Base-by-base conservation (phyloP, 2,329 filamentous ascomycete species). In the Immersiporthe knoxdaviesiana region DNA sequence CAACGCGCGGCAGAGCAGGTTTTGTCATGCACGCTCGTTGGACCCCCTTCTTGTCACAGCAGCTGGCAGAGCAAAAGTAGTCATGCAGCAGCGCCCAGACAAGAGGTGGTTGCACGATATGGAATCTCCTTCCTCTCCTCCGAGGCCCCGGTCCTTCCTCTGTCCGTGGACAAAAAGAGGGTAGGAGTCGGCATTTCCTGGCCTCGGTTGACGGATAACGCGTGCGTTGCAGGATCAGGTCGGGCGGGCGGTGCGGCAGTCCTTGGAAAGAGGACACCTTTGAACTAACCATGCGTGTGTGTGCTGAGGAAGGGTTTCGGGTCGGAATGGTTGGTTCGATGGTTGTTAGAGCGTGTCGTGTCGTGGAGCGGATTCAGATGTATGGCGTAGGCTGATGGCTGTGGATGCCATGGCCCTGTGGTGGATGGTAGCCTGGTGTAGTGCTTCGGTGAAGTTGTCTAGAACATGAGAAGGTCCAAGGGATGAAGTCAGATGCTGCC, bases 281-380 rank as follows among this genome's bases (percentile, higher is more conserved):
- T 71, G 70, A 71, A 71, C 70, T 71, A 52, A 71, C 70, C 70
- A 63, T 70, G 56, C 37, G 44, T 70, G 61, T 63, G 24, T 67
- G 59, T 59, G 59, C 50, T 65, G 67, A 32, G 7, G 16, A 41
- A 7, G 24, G 27, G 11, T 30, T 21, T 64, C 18, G 21, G 35
- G 6, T 41, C n/a, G n/a, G n/a, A n/a, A n/a, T 52, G 24, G 60
- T 54, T 37, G 66, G 11, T 24, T 44, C 14, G n/a, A 37, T 39
- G 56, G 12, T 27, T 24, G 59, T 16, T 18, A 18, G 11, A n/a
- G 24, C 41, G 37, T n/a, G 3, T 39, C 12, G 21, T 35, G 50
- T 4, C 4, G 35, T 8, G n/a, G 11, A 14, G 30, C 8, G 27
- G 50, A 11, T 27, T 2, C 27, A 1, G 47, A 41, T 41, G 32